These are phyloP conservation scores for Quercus parvula DNA, from an alignment of 306 rosid genomes.

Conservation along the genomic window DNA sequence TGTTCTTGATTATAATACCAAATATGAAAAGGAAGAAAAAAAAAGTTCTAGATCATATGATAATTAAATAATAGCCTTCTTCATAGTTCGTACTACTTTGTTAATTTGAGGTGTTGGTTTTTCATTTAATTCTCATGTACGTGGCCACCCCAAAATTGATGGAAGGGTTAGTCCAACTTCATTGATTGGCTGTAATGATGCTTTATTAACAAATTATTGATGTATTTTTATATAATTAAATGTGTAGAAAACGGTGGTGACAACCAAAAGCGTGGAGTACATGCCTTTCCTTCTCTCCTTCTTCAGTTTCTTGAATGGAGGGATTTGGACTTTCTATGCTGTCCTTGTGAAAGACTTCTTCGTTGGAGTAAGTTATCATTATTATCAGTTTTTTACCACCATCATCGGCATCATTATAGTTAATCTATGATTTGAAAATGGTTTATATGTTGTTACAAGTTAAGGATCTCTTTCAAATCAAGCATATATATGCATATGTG, in stretches of 20 bases:
- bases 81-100: no score
- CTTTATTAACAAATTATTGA: neutral
- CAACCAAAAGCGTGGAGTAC: conserved; percentile 39
- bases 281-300: conserved; percentile 45
- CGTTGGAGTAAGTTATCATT: neutral
- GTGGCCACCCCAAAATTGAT: no score
- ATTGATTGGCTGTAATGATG: no score
- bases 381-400: neutral
- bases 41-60: no score
- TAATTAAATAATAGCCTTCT: no score
- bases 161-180: no score
- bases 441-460: neutral
- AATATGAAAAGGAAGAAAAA: no score
- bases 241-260: conserved; percentile 38
- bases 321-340: conserved; percentile 29
- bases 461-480: neutral
- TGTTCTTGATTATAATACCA: no score
- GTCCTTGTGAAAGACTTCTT: neutral
- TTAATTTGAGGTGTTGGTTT: no score
- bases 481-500: neutral
- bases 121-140: no score
- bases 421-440: neutral
- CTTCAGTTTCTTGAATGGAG: conserved; percentile 36
- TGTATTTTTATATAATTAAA: neutral
- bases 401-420: neutral